phyloP scores from a whole-genome alignment of 768 basidiomycete species.

The Suillus subalutaceus region DNA sequence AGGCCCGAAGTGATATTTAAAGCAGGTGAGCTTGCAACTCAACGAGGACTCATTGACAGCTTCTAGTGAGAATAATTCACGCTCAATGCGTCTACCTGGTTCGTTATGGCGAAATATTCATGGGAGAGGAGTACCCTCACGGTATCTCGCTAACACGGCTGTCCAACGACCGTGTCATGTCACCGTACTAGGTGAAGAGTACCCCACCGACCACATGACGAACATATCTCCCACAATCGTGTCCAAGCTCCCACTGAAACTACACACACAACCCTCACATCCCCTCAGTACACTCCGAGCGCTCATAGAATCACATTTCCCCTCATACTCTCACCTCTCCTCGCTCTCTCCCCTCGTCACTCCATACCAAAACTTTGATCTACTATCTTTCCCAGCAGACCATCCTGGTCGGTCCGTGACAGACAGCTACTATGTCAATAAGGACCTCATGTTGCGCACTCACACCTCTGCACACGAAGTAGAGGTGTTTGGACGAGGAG shows the following conservation, averaged over 20 bases:
- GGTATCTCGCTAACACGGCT: conserved; percentile 19
- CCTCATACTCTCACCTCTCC: conserved; percentile 69
- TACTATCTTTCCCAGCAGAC: conserved; percentile 90
- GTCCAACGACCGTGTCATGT: conserved; percentile 29
- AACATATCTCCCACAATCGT: conserved; percentile 88
- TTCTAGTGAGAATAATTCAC: neutral
- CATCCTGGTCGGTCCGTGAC: conserved; percentile 90
- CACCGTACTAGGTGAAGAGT: conserved; percentile 63
- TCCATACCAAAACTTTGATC: conserved; percentile 93
- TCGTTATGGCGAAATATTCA: conserved; percentile 1
- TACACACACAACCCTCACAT: conserved; percentile 79
- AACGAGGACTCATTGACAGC: neutral
- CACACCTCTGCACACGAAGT: conserved; percentile 99
- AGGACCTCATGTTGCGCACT: conserved; percentile 88
- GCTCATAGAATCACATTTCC: conserved; percentile 85
- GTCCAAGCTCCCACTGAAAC: conserved; percentile 71
- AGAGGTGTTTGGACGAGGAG: conserved; percentile 77
- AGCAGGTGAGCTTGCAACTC: conserved; percentile 1
- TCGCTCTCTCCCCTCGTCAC: conserved; percentile 89
- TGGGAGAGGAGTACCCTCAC: conserved; percentile 7
- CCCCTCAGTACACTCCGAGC: conserved; percentile 85
- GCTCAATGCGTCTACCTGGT: conserved; percentile 22
- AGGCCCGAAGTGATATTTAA: neutral
- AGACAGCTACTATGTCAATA: conserved; percentile 97
- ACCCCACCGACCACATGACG: conserved; percentile 76